These are phyloP conservation scores for Diaporthe vexans DNA, from an alignment of 2,329 filamentous ascomycete genomes.

Conservation along the genomic window DNA sequence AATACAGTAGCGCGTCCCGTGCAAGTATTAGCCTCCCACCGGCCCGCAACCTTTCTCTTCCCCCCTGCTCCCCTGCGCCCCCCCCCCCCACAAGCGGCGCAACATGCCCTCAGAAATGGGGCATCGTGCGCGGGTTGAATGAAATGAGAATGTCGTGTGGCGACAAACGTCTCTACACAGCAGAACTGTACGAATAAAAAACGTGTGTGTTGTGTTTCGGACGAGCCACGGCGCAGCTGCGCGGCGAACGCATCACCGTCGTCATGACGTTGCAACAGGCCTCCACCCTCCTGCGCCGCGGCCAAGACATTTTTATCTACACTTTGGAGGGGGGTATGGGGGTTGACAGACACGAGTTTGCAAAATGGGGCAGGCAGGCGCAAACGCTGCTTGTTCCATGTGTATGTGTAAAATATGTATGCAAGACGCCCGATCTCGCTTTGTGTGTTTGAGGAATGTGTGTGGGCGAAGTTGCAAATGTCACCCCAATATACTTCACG, in stretches of 20 bases:
- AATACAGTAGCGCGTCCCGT: constrained; percentile 8
- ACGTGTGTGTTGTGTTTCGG: background rate
- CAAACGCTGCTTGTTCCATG: background rate
- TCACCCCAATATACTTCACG: constrained; percentile 20
- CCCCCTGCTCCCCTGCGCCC: too few species aligned
- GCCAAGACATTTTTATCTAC: constrained; percentile 15
- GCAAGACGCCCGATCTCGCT: constrained; percentile 26
- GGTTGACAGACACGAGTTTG: background rate
- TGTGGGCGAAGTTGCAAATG: constrained; percentile 16
- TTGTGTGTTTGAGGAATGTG: background rate
- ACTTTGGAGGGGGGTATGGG: background rate
- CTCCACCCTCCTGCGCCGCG: constrained; percentile 6
- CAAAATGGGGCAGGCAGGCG: constrained; percentile 23
- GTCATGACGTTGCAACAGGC: constrained; percentile 26
- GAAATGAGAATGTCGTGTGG: background rate
- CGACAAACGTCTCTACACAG: background rate
- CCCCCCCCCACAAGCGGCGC: background rate
- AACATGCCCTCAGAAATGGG: background rate
- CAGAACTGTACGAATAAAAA: background rate
- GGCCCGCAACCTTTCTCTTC: background rate
- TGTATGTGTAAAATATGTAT: background rate
- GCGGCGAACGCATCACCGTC: constrained; percentile 5
- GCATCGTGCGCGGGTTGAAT: background rate
- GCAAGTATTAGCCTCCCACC: constrained; percentile 2
- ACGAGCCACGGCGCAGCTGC: constrained; percentile 17